Evolutionary conservation across 192 early-diverging fungal genomes (phyloP).

Genomic region (Gaertneriomyces semiglobifer): DNA sequence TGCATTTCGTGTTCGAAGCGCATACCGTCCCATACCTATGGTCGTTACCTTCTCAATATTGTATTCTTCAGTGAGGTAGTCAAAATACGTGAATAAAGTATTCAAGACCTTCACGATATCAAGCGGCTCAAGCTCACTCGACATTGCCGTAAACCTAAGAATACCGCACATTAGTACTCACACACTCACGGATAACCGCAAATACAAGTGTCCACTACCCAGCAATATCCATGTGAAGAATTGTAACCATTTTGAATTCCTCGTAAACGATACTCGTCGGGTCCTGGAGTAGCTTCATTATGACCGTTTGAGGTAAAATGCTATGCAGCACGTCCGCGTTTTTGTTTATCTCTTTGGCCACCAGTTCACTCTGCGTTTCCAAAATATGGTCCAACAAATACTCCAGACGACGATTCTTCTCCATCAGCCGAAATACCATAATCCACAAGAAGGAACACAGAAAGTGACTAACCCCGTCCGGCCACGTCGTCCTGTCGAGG

Average conservation of each 20-base stretch:
- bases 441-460: slow-evolving; percentile 16
- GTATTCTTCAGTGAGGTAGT: slow-evolving; percentile 42
- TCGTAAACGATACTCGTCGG: slow-evolving; percentile 44
- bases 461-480: slow-evolving; percentile 7
- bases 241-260: slow-evolving; percentile 38
- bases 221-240: slow-evolving; percentile 54
- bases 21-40: slow-evolving; percentile 20
- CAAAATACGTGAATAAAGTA: slow-evolving; percentile 49
- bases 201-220: slow-evolving; percentile 26
- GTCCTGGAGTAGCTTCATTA: slow-evolving; percentile 38
- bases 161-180: slow-evolving; percentile 4
- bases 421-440: slow-evolving; percentile 16
- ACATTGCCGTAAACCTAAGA: slow-evolving; percentile 50
- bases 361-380: slow-evolving; percentile 44
- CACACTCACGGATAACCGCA: not conserved
- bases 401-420: slow-evolving; percentile 20
- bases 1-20: not conserved
- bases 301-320: slow-evolving; percentile 47
- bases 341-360: slow-evolving; percentile 42
- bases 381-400: slow-evolving; percentile 38
- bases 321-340: slow-evolving; percentile 38
- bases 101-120: slow-evolving; percentile 50
- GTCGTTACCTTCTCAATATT: slow-evolving; percentile 47
- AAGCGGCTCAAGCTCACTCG: slow-evolving; percentile 42
- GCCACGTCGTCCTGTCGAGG: slow-evolving; percentile 22